Base-by-base conservation (phyloP, 2,329 filamentous ascomycete species). In the Aspergillus ruber region DNA sequence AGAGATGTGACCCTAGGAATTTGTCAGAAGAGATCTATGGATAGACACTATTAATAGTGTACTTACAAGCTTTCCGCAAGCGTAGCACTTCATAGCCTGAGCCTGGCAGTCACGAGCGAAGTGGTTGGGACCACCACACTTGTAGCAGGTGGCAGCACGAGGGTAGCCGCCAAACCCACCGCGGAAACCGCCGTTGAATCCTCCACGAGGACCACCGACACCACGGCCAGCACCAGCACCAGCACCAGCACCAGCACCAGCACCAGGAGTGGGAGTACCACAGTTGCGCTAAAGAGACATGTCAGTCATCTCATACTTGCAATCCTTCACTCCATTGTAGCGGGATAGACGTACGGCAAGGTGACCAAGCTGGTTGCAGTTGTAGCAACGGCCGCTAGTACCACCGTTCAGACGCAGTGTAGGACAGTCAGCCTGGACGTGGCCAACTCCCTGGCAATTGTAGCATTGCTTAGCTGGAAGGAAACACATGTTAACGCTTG, bases 21-120 rank as follows among this genome's bases (percentile, higher is more conserved):
- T 36, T 32, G 32, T 48, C 18, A 51, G 46, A 42, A 2, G 40
- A 43, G 13, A 7, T 13, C 21, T 5, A 10, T 13, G 15, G 15
- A 41, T 20, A 35, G 21, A 33, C 15, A 21, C 29, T 12, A n/a
- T 17, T 6, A 27, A 43, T n/a, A 12, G 33, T 12, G 17, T 23
- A 63, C 70, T 57, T 54, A 74, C 72, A 47, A 95, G 83, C 77
- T 95, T 95, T 68, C 90, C 90, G 68, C 90, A 96, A 57, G 90
- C 90, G 65, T 95, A 96, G 80, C 90, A 96, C 77, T 96, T 96
- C 89, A 95, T 95, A 54, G 90, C 88, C 73, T 95, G 90, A 59
- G 93, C 90, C 78, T 97, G 93, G 79, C 93, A 98, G 66, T 98
- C 93, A 56, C 93, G 87, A 56, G 93, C 93, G 67, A 95, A 98